Conservation (phyloP, 306 rosid genomes). For the Citrullus colocynthis region DNA sequence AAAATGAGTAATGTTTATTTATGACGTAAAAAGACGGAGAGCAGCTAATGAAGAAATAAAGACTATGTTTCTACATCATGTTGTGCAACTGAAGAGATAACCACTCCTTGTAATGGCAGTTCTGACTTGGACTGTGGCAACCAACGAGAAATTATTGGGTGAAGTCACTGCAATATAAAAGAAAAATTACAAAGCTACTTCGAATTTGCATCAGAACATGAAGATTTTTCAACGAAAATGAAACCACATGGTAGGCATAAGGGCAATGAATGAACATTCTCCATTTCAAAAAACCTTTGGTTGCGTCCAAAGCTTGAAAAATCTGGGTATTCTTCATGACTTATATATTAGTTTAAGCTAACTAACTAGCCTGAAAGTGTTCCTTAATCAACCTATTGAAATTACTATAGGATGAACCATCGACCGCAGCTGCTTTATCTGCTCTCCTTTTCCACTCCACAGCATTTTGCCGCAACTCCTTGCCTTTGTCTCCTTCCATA, state of each 20-base stretch:
- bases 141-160: no score
- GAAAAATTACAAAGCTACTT: no score
- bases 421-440: constrained; percentile 18
- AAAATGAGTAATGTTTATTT: background rate
- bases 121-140: no score
- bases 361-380: constrained; percentile 6
- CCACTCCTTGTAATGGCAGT: no score
- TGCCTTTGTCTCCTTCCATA: constrained; percentile 22
- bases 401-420: constrained; percentile 22
- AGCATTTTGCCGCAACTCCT: constrained; percentile 14
- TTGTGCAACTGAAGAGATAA: no score
- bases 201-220: no score
- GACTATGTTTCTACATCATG: no score
- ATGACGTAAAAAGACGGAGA: no score
- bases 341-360: background rate
- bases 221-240: no score
- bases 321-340: background rate
- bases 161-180: no score
- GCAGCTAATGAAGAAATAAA: no score
- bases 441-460: constrained; percentile 31
- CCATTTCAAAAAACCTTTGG: background rate
- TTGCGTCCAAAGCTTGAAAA: background rate
- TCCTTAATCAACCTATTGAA: constrained; percentile 28
- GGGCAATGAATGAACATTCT: background rate
- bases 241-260: no score